These are phyloP conservation scores for Solanum neorickii DNA, from an alignment of 257 asterid species.

Conservation along the genomic window DNA sequence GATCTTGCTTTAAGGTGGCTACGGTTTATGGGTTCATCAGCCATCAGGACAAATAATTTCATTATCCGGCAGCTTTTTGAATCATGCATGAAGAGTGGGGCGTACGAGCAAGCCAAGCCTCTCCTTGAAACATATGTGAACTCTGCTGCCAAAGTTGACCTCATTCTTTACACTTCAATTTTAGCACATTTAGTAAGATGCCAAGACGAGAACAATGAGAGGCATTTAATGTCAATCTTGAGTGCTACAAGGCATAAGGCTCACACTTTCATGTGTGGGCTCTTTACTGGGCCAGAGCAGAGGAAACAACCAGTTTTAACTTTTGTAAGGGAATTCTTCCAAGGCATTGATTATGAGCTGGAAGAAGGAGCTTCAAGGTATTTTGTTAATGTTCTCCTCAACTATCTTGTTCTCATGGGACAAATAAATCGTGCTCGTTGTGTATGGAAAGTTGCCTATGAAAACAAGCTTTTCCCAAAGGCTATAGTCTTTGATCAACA, in stretches of 20 bases:
- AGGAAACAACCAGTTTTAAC: slow-evolving; percentile 76
- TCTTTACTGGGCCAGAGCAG: slow-evolving; percentile 87
- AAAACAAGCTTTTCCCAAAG: slow-evolving; percentile 89
- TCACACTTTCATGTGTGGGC: slow-evolving; percentile 83
- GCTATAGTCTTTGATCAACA: slow-evolving; percentile 98
- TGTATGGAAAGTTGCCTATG: slow-evolving; percentile 96
- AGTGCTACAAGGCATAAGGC: slow-evolving; percentile 84
- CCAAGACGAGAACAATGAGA: slow-evolving; percentile 79
- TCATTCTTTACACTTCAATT: slow-evolving; percentile 87
- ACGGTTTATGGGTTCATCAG: slow-evolving; percentile 88
- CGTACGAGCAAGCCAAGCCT: slow-evolving; percentile 87
- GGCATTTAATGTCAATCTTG: slow-evolving; percentile 88
- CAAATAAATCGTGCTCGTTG: slow-evolving; percentile 98
- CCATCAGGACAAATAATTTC: slow-evolving; percentile 88
- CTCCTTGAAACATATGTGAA: slow-evolving; percentile 75
- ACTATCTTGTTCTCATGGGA: slow-evolving; percentile 95
- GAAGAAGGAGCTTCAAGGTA: slow-evolving; percentile 93
- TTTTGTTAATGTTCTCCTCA: slow-evolving; percentile 87
- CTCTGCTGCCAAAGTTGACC: slow-evolving; percentile 77
- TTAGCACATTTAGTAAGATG: slow-evolving; percentile 87
- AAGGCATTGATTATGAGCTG: slow-evolving; percentile 69
- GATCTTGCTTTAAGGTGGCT: slow-evolving; percentile 95
- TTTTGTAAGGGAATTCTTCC: slow-evolving; percentile 86
- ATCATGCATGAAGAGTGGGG: slow-evolving; percentile 85
- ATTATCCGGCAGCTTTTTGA: slow-evolving; percentile 87